phyloP scores from a whole-genome alignment of 2,329 filamentous ascomycete genomes.

The Colletotrichum tropicicola region DNA sequence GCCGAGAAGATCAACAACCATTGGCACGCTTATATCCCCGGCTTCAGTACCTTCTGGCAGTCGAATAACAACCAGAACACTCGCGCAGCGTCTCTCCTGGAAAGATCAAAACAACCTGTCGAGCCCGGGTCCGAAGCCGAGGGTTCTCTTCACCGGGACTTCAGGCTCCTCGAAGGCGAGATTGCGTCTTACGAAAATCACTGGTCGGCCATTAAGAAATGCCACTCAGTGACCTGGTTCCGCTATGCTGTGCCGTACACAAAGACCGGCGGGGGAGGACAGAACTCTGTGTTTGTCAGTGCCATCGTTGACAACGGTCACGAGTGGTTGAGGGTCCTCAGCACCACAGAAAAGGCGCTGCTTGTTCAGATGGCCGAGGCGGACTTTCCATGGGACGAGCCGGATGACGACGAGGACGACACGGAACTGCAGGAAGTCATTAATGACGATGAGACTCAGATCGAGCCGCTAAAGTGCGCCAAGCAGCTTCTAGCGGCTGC shows the following conservation, averaged over 20 bases:
- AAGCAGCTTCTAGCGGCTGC: conserved; percentile 45
- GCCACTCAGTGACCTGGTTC: conserved; percentile 19
- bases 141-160: background rate
- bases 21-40: conserved; percentile 24
- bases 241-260: conserved; percentile 9
- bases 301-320: conserved; percentile 40
- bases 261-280: background rate
- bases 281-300: conserved; percentile 12
- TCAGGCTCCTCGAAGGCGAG: conserved; percentile 20
- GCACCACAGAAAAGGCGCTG: conserved; percentile 40
- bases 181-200: conserved; percentile 15
- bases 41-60: conserved; percentile 24
- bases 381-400: conserved; percentile 49
- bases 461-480: conserved; percentile 37
- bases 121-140: conserved; percentile 5
- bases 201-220: conserved; percentile 23
- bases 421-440: conserved; percentile 42
- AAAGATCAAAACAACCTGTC: background rate
- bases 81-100: conserved; percentile 6
- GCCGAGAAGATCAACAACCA: conserved; percentile 10
- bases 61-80: conserved; percentile 1
- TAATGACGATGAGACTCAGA: conserved; percentile 44
- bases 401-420: conserved; percentile 18
- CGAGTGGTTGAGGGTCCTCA: conserved; percentile 47
- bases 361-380: conserved; percentile 48